A percentile compares a stretch with the other conserved stretches of the same genome.
Evolutionary conservation across 208 protist species (phyloP).

Genomic region (Trypanosoma rangeli): DNA sequence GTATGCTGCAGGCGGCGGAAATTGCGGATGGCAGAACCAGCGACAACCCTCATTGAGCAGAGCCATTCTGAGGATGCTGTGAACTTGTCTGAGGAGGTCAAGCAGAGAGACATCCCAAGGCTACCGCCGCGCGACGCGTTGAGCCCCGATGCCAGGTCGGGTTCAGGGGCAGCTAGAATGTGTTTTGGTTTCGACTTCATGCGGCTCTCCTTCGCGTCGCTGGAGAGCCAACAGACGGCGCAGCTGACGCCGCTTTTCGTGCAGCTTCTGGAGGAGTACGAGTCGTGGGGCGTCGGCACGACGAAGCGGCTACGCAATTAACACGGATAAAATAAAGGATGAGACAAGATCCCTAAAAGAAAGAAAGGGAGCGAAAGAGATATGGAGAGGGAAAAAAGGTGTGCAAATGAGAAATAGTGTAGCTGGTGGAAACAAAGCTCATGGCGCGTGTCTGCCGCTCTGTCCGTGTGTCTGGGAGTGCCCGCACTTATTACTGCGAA

Average conservation of each 20-base stretch:
- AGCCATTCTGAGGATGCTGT: background rate
- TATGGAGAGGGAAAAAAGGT: background rate
- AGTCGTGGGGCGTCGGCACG: conserved; percentile 76
- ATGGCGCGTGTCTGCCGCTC: no score
- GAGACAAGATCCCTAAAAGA: background rate
- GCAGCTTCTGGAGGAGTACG: conserved; percentile 83
- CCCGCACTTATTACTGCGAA: background rate
- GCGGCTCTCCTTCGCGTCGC: conserved; percentile 54
- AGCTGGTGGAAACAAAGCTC: background rate
- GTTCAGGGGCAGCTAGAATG: conserved; percentile 30
- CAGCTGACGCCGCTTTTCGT: conserved; percentile 59
- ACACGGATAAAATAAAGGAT: background rate
- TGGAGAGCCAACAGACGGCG: conserved; percentile 37
- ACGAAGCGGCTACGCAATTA: conserved; percentile 53
- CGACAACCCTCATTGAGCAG: background rate
- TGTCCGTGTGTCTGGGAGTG: background rate
- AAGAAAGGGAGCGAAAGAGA: background rate
- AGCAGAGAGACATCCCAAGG: background rate
- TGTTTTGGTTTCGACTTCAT: conserved; percentile 92
- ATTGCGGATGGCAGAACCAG: background rate
- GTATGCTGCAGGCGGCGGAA: conserved; percentile 28
- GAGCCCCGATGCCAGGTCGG: background rate
- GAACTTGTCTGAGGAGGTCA: background rate
- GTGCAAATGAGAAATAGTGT: background rate
- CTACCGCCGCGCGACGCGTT: background rate